phyloP scores from a whole-genome alignment of 1,284 basidiomycete genomes.

The Boletellus deceptivus region DNA sequence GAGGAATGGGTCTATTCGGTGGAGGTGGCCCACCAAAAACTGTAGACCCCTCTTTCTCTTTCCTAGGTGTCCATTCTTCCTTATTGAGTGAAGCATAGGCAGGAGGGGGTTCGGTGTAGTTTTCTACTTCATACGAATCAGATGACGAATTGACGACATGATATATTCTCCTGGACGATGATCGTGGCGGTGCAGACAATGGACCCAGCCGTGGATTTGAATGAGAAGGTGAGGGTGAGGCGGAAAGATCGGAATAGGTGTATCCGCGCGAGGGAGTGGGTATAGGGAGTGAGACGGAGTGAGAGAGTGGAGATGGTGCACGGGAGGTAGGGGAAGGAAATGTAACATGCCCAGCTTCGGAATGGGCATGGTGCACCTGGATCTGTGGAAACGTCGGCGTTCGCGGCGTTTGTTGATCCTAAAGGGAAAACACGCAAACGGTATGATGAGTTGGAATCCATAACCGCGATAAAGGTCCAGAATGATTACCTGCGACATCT shows the following conservation, averaged over 20 bases:
- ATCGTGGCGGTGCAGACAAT: slow-evolving; percentile 25
- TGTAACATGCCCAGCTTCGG: slow-evolving; percentile 18
- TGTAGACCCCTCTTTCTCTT: slow-evolving; percentile 20
- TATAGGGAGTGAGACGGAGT: slow-evolving; percentile 26
- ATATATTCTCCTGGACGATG: slow-evolving; percentile 37
- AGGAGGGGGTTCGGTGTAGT: slow-evolving; percentile 40
- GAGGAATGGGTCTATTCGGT: slow-evolving; percentile 21
- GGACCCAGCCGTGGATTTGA: slow-evolving; percentile 4
- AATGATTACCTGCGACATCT: slow-evolving; percentile 17
- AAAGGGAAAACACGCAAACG: not conserved
- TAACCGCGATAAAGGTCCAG: not conserved
- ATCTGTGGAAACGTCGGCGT: slow-evolving; percentile 24
- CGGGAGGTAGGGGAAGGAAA: slow-evolving; percentile 6
- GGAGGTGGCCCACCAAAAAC: slow-evolving; percentile 3
- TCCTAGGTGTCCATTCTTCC: slow-evolving; percentile 8
- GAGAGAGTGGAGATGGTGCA: slow-evolving; percentile 25
- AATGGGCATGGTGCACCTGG: slow-evolving; percentile 23
- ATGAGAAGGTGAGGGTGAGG: slow-evolving; percentile 15
- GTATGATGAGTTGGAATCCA: not conserved
- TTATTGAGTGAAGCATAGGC: slow-evolving; percentile 36
- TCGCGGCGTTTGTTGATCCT: slow-evolving; percentile 19
- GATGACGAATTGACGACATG: slow-evolving; percentile 39
- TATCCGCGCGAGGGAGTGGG: slow-evolving; percentile 17
- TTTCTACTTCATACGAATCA: slow-evolving; percentile 23
- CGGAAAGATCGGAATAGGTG: slow-evolving; percentile 8